Evolutionary conservation across 768 basidiomycete genomes (phyloP), one percentile per base, ranked within the genome.

Genomic region (Boletus bicolor): DNA sequence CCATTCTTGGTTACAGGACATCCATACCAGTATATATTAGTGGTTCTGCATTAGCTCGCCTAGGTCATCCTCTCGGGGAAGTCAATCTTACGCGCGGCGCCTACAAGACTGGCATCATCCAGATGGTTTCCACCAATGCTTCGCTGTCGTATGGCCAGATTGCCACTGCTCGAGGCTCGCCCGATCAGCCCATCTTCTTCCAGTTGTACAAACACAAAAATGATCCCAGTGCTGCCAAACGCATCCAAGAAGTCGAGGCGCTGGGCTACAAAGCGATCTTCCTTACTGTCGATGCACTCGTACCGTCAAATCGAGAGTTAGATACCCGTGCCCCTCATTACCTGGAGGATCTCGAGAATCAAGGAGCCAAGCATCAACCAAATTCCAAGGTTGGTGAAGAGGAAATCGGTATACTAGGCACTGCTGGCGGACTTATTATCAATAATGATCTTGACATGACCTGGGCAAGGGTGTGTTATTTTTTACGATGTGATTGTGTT

Each of bases 1-100:
- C 77, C 6, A 84, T 91, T 56, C 83, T 95, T 44, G 85, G 91
- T 14, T 85, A 80, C 68, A 76, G 75, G 48, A 83, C 84, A 21
- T 79, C 82, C 1, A 80, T 96, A 47, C 94, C 94, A 1, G 76
- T 97, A 7, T 93, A 91, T 66, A 87, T 91, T 47, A 84, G 84
- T 47, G 91, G 87, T 34, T 88, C 93, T 17, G 93, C 91, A 21
- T 80, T 90, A 38, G 90, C 90, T n/a, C 83, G 83, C 55, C 76
- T 95, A 0, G 94, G 93, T 0, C 93, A 98, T 68, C 93, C 93
- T 11, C 73, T 83, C n/a, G 93, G 93, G 17, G 93, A 97, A 74
- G 74, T 79, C 30, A 95, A 94, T 69, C 83, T 95, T 55, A 87
- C 89, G 1, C 79, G 78, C 52, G 92, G 84, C 8, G 85, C 85